Base-by-base conservation (phyloP, 345 rosid species). In the Salix purpurea region DNA sequence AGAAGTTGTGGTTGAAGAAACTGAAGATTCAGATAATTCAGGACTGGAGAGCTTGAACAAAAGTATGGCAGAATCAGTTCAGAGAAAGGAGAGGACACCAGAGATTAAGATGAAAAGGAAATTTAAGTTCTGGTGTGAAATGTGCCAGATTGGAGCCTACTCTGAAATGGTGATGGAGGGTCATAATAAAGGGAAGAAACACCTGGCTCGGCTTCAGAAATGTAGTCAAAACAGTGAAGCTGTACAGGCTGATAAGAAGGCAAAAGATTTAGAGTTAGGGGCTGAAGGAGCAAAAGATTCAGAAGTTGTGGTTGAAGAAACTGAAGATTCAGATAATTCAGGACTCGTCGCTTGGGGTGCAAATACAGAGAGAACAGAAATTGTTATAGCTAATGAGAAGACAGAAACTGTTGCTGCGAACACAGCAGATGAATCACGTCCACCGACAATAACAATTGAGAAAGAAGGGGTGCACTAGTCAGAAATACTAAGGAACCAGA, bases 141-240 rank as follows among this genome's bases (percentile, higher is more conserved):
- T 50, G 21, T 93, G 97, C 79, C 75, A 66, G 15, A 37, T 89
- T 71, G 79, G 84, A 28, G 78, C 84, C 1, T 30, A 73, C 48
- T 79, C 86, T 71, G 60, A 52, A 61, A 24, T 23, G 65, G 85
- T 81, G 70, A 81, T 89, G 88, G 87, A 78, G 72, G 68, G 16
- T 74, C 96, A 89, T 83, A 70, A 14, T 71, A 85, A 70, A 58
- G 93, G 94, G 74, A 91, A 78, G 82, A 90, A 78, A 67, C 97
- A 93, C 76, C 54, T n/a, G 54, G 65, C 70, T 77, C 56, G 39
- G 70, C 71, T 82, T 60, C 70, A 32, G 87, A 60, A 81, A 73
- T 76, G 42, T 65, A 52, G 56, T 50, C 50, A 26, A 69, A 71
- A 73, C 24, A 58, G 6, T 24, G 75, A 48, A 80, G 75, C 74